Base-by-base conservation (phyloP, 75 land plant species). In the Picea glauca region DNA sequence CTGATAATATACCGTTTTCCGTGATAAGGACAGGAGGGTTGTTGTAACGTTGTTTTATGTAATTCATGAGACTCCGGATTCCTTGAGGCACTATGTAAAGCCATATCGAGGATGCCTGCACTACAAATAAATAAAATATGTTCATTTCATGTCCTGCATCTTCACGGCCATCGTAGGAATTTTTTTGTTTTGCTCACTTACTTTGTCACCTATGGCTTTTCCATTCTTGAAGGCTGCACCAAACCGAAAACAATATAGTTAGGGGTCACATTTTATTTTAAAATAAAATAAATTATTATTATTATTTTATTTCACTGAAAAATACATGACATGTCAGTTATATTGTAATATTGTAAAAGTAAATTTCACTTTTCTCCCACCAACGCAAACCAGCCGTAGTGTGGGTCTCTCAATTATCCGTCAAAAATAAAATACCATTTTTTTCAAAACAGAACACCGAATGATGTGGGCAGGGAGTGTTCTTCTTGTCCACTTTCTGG, bases 141-240 rank as follows among this genome's bases (percentile, higher is more conserved):
- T 40, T 40, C 3, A 4, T 4, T 40, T 40, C 4, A 40, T 40
- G 5, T 5, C 60, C 46, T 6, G 1, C 46, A 54, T 58, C 13
- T 0, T 46, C 54, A 31, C 23, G 33, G 38, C 1, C 12, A 43
- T 15, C 1, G 3, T n/a, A 43, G 4, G 4, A 31, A 32, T 9
- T 46, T 46, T 40, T 4, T 7, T 13, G 1, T 9, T 35, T 26
- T 72, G 20, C 0, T 31, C 74, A 72, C 38, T 17, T n/a, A 92
- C 92, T 84, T 74, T 87, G 30, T 89, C 91, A 72, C 90, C 94
- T 46, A 96, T 96, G 23, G 90, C 64, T 60, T 81, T 81, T 56
- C 84, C 82, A 84, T 78, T 75, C 68, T 78, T 83, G 72, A 82
- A 82, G 30, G 89, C 98, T 93, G 92, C 60, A 85, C 35, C 0